These are phyloP conservation scores for Prunella vulgaris DNA, from an alignment of 257 asterid genomes.

Conservation along the genomic window DNA sequence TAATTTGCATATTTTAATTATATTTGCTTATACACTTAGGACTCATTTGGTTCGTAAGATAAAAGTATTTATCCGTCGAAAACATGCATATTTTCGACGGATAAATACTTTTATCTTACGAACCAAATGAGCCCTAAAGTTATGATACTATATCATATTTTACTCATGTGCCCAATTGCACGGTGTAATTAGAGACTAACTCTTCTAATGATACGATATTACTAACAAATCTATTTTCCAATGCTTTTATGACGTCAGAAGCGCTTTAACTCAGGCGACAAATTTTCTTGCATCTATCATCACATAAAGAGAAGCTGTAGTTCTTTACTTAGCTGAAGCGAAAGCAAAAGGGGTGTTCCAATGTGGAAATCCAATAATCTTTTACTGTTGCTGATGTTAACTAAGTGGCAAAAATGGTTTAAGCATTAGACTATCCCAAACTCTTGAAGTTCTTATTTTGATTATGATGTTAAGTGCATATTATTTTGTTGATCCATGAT, in stretches of 20 bases:
- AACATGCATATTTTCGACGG: too few species aligned
- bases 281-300: background rate
- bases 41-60: too few species aligned
- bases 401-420: background rate
- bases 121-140: too few species aligned
- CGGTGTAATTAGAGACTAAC: too few species aligned
- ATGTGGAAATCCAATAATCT: constrained; percentile 18
- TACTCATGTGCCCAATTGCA: too few species aligned
- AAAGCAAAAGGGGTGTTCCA: constrained; percentile 25
- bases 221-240: background rate
- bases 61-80: too few species aligned
- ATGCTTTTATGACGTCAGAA: constrained; percentile 13
- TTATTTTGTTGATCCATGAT: background rate
- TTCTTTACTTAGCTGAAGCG: constrained; percentile 38
- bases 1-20: too few species aligned
- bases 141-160: too few species aligned
- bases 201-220: background rate
- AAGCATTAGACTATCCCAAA: background rate
- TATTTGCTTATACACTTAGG: too few species aligned
- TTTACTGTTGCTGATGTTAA: constrained; percentile 9
- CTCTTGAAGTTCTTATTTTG: background rate
- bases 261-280: background rate
- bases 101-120: too few species aligned
- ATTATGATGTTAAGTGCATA: background rate
- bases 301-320: constrained; percentile 14